Conservation (phyloP, 495 filamentous ascomycete species). For the Patellaria atrata region DNA sequence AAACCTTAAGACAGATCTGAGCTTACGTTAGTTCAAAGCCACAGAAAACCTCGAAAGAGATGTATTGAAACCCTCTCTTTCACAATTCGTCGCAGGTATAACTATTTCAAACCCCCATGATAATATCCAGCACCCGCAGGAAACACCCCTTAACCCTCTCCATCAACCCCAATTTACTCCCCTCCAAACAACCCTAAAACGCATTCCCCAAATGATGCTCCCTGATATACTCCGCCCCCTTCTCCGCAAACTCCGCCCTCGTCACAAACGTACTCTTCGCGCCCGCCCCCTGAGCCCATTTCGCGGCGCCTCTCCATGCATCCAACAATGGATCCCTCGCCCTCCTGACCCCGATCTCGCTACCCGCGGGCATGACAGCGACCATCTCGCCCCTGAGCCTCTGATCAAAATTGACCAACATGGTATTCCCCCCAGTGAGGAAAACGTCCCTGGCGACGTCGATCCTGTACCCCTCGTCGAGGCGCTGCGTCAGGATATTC, state of each 20-base stretch:
- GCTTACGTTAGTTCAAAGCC: too few relatives aligned
- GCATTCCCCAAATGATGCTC: slow-evolving; percentile 21
- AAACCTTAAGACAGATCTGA: too few relatives aligned
- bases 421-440: slow-evolving; percentile 81
- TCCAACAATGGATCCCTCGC: slow-evolving; percentile 66
- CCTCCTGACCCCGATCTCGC: slow-evolving; percentile 46
- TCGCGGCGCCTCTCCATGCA: slow-evolving; percentile 83
- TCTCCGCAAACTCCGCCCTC: slow-evolving; percentile 25
- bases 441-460: slow-evolving; percentile 75
- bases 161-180: background rate
- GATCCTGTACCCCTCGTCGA: slow-evolving; percentile 42
- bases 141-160: background rate
- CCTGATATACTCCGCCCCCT: slow-evolving; percentile 28
- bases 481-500: slow-evolving; percentile 67
- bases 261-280: slow-evolving; percentile 19
- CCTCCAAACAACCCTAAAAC: too few relatives aligned
- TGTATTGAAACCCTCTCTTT: too few relatives aligned
- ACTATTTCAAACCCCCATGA: too few relatives aligned
- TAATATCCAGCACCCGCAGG: too few relatives aligned
- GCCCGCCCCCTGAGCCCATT: slow-evolving; percentile 42
- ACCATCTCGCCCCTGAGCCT: slow-evolving; percentile 57
- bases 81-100: too few relatives aligned
- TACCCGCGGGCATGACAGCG: slow-evolving; percentile 55
- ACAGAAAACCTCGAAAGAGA: too few relatives aligned
- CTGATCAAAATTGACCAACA: slow-evolving; percentile 79